Base-by-base conservation (phyloP, 768 basidiomycete genomes). In the Podaxis carcinomalis region DNA sequence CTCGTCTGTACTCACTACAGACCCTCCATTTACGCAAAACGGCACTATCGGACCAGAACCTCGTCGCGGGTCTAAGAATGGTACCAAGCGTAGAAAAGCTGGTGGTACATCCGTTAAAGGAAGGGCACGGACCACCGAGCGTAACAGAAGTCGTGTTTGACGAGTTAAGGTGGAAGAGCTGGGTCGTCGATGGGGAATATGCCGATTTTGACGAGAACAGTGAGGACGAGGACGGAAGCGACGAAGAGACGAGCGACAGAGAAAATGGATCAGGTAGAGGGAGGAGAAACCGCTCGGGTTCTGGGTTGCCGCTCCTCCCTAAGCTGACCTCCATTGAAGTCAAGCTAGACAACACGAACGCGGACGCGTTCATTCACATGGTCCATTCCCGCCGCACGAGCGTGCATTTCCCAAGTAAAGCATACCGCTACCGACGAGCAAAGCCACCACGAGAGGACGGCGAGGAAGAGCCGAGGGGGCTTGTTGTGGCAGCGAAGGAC, bases 11-110 rank as follows among this genome's bases (percentile, higher is more conserved):
- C 35, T 69, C 68, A 11, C 63, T 78, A 35, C 68, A 71, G 59
- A 73, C 70, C 6, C 68, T 78, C 21, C 76, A 76, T 62, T 68
- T 78, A 3, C 71, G 77, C 35, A 75, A 75, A 61, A 77, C 74
- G n/a, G 67, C 73, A 2, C 42, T 75, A 21, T 66, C 68, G 27
- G 75, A 77, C 59, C 67, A 68, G 27, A 72, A 74, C 57, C 69
- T 76, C 19, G 70, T 76, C 5, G 68, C 70, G 49, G 67, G 72
- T 28, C 65, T 76, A 46, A 71, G 72, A 65, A 66, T 74, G 44
- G 44, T 75, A 9, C 71, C 75, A 2, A 68, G 68, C 5, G 65
- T 78, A 16, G 74, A 70, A 32, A 70, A 65, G 27, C 62, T 78
- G 21, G 75, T 75, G 51, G 69, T 78, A 13, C 67, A 74, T 35